Evolutionary conservation across 2,329 filamentous ascomycete species (phyloP).

Genomic region (Biscogniauxia mediterranea): DNA sequence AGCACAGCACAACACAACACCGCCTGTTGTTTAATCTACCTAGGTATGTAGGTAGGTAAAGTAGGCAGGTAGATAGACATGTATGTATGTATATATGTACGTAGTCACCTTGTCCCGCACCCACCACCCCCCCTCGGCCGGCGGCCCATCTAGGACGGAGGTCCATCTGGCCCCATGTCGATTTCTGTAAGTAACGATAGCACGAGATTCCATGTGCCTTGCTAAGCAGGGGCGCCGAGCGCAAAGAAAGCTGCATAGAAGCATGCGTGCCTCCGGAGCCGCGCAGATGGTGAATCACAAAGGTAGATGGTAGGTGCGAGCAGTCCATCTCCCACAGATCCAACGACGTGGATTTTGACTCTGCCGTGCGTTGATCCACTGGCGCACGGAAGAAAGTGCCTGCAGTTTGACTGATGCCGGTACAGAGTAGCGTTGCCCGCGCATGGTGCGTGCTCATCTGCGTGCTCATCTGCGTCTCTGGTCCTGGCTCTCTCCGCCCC

Average conservation of each 20-base stretch:
- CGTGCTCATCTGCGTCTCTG: not conserved
- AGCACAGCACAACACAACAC: constrained; percentile 1
- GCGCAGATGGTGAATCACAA: constrained; percentile 22
- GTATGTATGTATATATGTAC: constrained; percentile 8
- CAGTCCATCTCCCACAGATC: constrained; percentile 8
- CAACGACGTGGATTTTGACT: constrained; percentile 25
- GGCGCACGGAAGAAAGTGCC: constrained; percentile 19
- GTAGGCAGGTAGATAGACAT: constrained; percentile 6
- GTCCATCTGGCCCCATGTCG: constrained; percentile 16
- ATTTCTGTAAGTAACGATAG: constrained; percentile 26
- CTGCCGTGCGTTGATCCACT: constrained; percentile 24
- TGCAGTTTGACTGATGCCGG: constrained; percentile 19
- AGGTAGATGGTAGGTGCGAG: constrained; percentile 7
- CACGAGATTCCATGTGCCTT: constrained; percentile 29
- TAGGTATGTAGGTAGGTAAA: constrained; percentile 14
- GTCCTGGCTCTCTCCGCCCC: constrained; percentile 1
- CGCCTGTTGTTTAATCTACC: constrained; percentile 5
- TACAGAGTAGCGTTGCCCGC: constrained; percentile 6
- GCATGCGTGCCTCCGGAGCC: constrained; percentile 28
- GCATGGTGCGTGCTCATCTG: constrained; percentile 9
- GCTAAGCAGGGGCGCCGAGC: constrained; percentile 9
- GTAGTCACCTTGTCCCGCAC: constrained; percentile 26
- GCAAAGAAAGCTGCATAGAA: constrained; percentile 28
- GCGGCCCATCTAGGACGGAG: constrained; percentile 16
- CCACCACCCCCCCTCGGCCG: constrained; percentile 25